Conservation (phyloP, 176 grass and related monocot genomes). For the Oryza glaberrima region DNA sequence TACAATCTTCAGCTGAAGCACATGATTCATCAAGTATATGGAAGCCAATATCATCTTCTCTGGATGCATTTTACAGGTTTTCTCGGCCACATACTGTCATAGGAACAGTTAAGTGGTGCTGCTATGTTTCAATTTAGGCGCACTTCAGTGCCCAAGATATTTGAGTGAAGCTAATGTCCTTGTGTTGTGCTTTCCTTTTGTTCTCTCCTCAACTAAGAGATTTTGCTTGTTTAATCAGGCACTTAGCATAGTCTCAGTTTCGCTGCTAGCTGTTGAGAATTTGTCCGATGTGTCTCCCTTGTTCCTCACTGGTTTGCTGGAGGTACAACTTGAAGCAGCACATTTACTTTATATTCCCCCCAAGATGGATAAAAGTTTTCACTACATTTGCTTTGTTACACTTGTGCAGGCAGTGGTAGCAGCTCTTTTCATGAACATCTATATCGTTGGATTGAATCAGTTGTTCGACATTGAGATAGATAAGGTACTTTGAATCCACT, state of each 20-base stretch:
- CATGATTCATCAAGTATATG: slow-evolving; percentile 52
- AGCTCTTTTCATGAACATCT: slow-evolving; percentile 97
- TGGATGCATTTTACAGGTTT: slow-evolving; percentile 97
- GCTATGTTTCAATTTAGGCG: slow-evolving; percentile 27
- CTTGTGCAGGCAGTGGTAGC: slow-evolving; percentile 70
- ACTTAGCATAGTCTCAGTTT: slow-evolving; percentile 97
- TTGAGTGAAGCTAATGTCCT: background rate
- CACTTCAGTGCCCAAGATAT: background rate
- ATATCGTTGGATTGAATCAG: slow-evolving; percentile 98
- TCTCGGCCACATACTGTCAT: slow-evolving; percentile 95
- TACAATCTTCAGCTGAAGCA: slow-evolving; percentile 67
- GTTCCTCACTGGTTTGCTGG: slow-evolving; percentile 82
- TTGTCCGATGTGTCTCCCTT: slow-evolving; percentile 79
- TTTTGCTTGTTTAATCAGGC: slow-evolving; percentile 61
- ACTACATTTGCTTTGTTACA: slow-evolving; percentile 23
- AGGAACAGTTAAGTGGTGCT: slow-evolving; percentile 91
- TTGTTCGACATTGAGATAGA: slow-evolving; percentile 96
- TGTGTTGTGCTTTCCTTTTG: background rate
- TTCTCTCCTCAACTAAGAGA: slow-evolving; percentile 39
- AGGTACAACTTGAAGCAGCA: slow-evolving; percentile 55
- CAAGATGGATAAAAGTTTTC: slow-evolving; percentile 24
- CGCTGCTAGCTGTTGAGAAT: slow-evolving; percentile 77
- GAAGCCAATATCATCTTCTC: slow-evolving; percentile 62
- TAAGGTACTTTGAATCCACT: slow-evolving; percentile 58
- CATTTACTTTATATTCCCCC: slow-evolving; percentile 30